Evolutionary conservation across 2,329 filamentous ascomycete species (phyloP).

Genomic region (Aureobasidium leucospermi): DNA sequence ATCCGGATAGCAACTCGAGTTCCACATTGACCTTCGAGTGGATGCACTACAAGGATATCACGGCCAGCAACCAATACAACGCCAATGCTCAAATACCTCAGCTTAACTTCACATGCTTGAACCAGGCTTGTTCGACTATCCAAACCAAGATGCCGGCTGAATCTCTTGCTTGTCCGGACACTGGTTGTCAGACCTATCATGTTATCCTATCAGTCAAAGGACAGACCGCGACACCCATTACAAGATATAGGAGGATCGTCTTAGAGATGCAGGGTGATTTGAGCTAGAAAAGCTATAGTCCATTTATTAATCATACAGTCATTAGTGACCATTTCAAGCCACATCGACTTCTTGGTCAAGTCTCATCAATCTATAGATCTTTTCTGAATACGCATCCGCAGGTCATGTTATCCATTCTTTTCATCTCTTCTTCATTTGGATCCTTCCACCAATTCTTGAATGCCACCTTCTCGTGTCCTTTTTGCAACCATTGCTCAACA

Average conservation of each 20-base stretch:
- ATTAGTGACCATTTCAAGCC: neutral
- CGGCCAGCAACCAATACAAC: slow-evolving; percentile 35
- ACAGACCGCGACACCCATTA: slow-evolving; percentile 37
- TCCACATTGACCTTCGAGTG: slow-evolving; percentile 38
- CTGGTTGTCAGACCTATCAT: slow-evolving; percentile 40
- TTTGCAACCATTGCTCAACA: neutral
- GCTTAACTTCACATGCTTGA: slow-evolving; percentile 28
- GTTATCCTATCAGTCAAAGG: slow-evolving; percentile 45
- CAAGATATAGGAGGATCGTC: slow-evolving; percentile 41
- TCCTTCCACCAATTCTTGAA: neutral
- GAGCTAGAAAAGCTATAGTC: too few species aligned
- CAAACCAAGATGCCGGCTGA: slow-evolving; percentile 19
- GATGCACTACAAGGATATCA: slow-evolving; percentile 43
- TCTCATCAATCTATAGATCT: neutral
- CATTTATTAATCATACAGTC: neutral
- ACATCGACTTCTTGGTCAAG: neutral
- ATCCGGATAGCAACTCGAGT: slow-evolving; percentile 35
- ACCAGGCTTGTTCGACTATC: slow-evolving; percentile 26
- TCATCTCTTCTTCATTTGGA: neutral
- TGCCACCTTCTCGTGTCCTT: neutral
- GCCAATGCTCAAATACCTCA: slow-evolving; percentile 31
- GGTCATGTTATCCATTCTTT: neutral
- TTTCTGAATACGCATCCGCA: neutral
- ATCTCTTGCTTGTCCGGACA: slow-evolving; percentile 27
- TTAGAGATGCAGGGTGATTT: slow-evolving; percentile 18